Evolutionary conservation across 2,329 filamentous ascomycete species (phyloP), one percentile per base, ranked within the genome.

Genomic region (Dactylellina parvicollis): DNA sequence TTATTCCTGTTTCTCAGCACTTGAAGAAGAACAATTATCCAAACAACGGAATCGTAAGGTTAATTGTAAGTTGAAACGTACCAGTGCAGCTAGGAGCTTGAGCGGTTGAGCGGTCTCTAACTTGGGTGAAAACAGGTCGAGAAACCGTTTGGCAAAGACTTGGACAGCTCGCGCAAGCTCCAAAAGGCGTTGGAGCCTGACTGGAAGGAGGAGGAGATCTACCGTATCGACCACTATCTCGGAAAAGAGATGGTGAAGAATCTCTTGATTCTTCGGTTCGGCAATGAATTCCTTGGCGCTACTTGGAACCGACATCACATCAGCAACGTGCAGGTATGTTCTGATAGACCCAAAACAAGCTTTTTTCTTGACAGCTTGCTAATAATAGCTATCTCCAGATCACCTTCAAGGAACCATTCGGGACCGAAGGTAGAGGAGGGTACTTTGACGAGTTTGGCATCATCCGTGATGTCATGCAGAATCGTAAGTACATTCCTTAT

Each of bases 161-260:
- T 99, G 75, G 88, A 87, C 66, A 97, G 93, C 84, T 98, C 95
- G 60, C 89, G 95, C 72, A 92, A 96, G 82, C 87, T 99, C 74
- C 94, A 98, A 81, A 92, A 91, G 82, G 96, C 95, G 5, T 88
- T 99, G 75, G 92, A 94, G 80, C 95, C 95, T 44, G 92, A 99
- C 84, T 99, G 95, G 96, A 95, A 91, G 80, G 96, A 99, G 83
- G 94, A 98, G 60, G 95, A 99, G 84, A 89, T 99, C 77, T 99
- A 96, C 89, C 92, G 95, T 80, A 99, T 99, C 79, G 95, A 99
- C 82, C 95, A 99, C 84, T 99, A 99, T 83, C 88, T 99, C 50
- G 96, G 96, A 79, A 99, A 99, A 86, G 95, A 99, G 84, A 99
- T 99, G 95, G 95, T 99, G 79, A 99, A 99, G 89, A 99, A 99